Base-by-base conservation (phyloP, 2,329 filamentous ascomycete species). In the Fusarium sp. region DNA sequence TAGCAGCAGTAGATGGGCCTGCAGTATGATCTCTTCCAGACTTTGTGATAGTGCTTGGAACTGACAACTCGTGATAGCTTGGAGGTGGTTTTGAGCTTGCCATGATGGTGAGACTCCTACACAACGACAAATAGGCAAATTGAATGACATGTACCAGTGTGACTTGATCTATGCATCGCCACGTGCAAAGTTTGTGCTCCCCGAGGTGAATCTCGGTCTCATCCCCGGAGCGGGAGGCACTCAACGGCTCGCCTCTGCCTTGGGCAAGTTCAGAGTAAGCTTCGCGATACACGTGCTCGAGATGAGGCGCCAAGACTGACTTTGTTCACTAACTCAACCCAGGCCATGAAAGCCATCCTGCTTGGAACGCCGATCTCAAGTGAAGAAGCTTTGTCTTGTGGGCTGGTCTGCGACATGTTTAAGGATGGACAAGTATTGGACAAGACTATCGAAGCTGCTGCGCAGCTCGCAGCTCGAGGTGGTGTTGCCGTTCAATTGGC, bases 61-160 rank as follows among this genome's bases (percentile, higher is more conserved):
- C 54, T 53, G 18, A 58, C 35, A 21, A 38, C 19, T 42, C 6
- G 19, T 25, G 38, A 44, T 53, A 85, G 82, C 80, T 86, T 30
- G 84, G 85, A 44, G 84, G 85, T 9, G 85, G 85, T 4, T 86
- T 67, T 19, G 85, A 87, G 68, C 75, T 87, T 57, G 84, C 83
- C 4, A 78, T 87, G 28, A 82, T 82, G 66, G 82, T 85, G 75
- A 74, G 71, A 40, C 50, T 32, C 16, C 25, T 11, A 37, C 42
- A 37, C 11, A 52, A 43, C 5, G 32, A 9, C 9, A 13, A 33
- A 18, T 15, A 28, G 5, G 19, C 25, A 42, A 16, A n/a, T n/a
- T 21, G 57, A 15, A 40, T 65, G 21, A 56, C 60, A 64, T 40
- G n/a, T 44, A 33, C 13, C 60, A 82, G 80, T 82, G 80, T 59